Evolutionary conservation across 345 rosid genomes (phyloP).

Genomic region (Corymbia maculata): DNA sequence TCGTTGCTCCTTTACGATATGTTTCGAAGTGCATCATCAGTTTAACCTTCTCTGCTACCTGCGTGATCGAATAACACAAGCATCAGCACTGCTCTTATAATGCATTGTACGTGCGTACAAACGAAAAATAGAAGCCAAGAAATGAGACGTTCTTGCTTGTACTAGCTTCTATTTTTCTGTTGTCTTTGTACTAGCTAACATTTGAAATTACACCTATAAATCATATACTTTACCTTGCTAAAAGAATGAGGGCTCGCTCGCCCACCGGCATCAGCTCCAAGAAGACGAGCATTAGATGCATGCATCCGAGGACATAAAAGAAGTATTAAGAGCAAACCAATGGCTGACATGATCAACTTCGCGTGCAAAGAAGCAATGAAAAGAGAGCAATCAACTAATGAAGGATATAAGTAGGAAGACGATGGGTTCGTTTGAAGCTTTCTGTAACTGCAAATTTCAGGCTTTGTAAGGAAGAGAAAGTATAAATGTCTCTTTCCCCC

Average conservation of each 20-base stretch:
- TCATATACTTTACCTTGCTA: neutral
- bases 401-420: neutral
- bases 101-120: neutral
- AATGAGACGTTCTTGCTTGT: neutral
- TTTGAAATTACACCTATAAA: neutral
- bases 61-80: neutral
- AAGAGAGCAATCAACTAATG: neutral
- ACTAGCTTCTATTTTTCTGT: too few species aligned
- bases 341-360: neutral
- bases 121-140: neutral
- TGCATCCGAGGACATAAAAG: slow-evolving; percentile 11
- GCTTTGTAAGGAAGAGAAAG: neutral
- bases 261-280: neutral
- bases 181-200: neutral
- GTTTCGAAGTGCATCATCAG: neutral
- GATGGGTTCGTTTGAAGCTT: neutral
- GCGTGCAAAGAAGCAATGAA: neutral
- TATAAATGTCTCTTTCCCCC: neutral
- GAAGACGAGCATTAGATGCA: slow-evolving; percentile 28
- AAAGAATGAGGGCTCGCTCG: neutral
- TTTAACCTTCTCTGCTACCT: neutral
- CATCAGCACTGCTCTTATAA: neutral
- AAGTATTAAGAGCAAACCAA: slow-evolving; percentile 5
- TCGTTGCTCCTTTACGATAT: neutral
- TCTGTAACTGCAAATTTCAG: neutral